Evolutionary conservation across 2,329 filamentous ascomycete genomes (phyloP), one percentile per base, ranked within the genome.

Genomic region (Chrysosporium keratinophilum): DNA sequence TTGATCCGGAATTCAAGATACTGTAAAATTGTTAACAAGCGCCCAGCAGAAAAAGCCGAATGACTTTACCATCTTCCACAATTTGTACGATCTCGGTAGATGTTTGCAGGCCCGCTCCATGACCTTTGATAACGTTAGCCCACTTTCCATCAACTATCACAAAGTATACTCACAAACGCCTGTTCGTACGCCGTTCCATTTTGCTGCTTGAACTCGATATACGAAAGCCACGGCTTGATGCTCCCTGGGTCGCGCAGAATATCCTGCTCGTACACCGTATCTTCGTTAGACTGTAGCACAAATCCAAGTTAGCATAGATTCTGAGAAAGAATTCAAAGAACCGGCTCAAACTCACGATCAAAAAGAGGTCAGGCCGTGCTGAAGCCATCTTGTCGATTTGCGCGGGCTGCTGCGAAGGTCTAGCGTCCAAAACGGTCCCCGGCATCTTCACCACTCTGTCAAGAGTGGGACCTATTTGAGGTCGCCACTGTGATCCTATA

Each of bases 181-280:
- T 95, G 91, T 73, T 97, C 91, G 52, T 88, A 81, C 42, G 87
- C 66, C 43, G 80, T 87, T 62, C 90, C 91, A 78, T 95, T 86
- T 62, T 88, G 86, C 62, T 82, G 74, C 73, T 98, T 98, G 78
- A 87, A 90, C 61, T 88, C 83, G 67, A 91, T 87, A 71, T 97
- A 98, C 61, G 88, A 83, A 55, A 98, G 79, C 93, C 93, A 98
- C 64, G 93, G 90, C 71, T 91, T 94, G 61, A 91, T 82, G 68
- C 83, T 93, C 64, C 84, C 85, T 7, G 83, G 81, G 64, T 94
- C 88, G 62, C 90, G 87, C 60, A 93, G 76, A 57, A 97, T 83
- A 69, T 98, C 93, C 72, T 96, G 90, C 74, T 98, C 94, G 76
- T 97, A 98, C 57, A 95, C 81, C 53, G 87, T 84, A 73, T 98